Evolutionary conservation across 129 eudicot species (phyloP).

Genomic region (Scalesia atractyloides): DNA sequence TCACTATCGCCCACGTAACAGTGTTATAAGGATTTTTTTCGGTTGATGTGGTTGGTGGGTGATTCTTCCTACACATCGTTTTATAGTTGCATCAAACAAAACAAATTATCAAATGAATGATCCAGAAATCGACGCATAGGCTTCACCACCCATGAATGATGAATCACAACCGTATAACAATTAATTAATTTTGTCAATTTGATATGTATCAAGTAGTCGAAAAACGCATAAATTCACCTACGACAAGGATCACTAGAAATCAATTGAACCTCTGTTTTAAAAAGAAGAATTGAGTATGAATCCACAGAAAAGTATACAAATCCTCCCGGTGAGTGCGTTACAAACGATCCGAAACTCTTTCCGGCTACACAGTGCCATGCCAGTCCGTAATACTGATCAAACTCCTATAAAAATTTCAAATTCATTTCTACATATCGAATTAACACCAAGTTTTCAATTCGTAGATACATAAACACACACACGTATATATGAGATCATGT

Average conservation of each 20-base stretch:
- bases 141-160: constrained; percentile 9
- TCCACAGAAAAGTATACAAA: constrained; percentile 74
- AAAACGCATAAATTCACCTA: neutral
- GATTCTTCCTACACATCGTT: no score
- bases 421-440: constrained; percentile 8
- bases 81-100: neutral
- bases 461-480: neutral
- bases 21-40: no score
- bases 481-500: neutral
- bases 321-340: constrained; percentile 84
- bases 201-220: neutral
- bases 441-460: neutral
- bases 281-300: constrained; percentile 62
- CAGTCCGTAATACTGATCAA: constrained; percentile 70
- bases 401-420: constrained; percentile 47
- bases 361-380: constrained; percentile 97
- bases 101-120: neutral
- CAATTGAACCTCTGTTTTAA: constrained; percentile 75
- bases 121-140: constrained; percentile 5
- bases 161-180: neutral
- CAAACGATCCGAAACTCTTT: constrained; percentile 87
- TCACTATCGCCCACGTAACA: no score
- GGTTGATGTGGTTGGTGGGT: no score
- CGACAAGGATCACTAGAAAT: constrained; percentile 29
- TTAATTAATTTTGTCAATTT: constrained; percentile 16